Evolutionary conservation across 257 asterid species (phyloP).

Genomic region (Nemophila menziesii): DNA sequence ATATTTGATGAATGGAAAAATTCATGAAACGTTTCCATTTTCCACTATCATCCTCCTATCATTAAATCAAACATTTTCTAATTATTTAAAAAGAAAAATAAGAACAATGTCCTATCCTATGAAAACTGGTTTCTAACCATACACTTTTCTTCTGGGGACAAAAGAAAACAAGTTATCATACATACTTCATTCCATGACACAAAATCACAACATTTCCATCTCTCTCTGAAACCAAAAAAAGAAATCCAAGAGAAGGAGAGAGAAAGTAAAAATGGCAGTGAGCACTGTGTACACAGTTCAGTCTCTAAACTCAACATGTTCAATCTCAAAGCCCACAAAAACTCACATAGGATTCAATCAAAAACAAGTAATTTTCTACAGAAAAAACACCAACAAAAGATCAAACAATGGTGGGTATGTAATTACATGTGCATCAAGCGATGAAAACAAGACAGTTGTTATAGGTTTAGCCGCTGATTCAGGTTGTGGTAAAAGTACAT

Average conservation of each 20-base stretch:
- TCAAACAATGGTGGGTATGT: conserved; percentile 2
- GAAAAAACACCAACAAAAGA: conserved; percentile 13
- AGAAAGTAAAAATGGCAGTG: conserved; percentile 57
- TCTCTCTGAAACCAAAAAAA: neutral
- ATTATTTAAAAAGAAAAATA: too few relatives aligned
- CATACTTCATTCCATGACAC: neutral
- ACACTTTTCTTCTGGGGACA: neutral
- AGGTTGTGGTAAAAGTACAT: conserved; percentile 92
- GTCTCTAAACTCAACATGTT: conserved; percentile 41
- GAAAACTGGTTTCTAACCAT: neutral
- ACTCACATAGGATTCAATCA: conserved; percentile 55
- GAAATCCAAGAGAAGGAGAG: conserved; percentile 11
- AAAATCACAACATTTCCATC: too few relatives aligned
- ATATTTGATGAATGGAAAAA: too few relatives aligned
- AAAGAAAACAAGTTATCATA: too few relatives aligned
- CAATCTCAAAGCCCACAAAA: conserved; percentile 62
- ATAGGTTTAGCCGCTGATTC: conserved; percentile 92
- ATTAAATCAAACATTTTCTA: too few relatives aligned
- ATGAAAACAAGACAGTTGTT: conserved; percentile 43
- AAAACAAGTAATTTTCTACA: conserved; percentile 43
- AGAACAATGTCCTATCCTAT: too few relatives aligned
- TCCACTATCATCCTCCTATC: neutral
- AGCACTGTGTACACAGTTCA: conserved; percentile 60
- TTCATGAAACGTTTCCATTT: conserved; percentile 4
- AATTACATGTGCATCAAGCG: conserved; percentile 47